These are phyloP conservation scores for Chrysochromulina parva DNA, from an alignment of 78 protist species.

Conservation along the genomic window DNA sequence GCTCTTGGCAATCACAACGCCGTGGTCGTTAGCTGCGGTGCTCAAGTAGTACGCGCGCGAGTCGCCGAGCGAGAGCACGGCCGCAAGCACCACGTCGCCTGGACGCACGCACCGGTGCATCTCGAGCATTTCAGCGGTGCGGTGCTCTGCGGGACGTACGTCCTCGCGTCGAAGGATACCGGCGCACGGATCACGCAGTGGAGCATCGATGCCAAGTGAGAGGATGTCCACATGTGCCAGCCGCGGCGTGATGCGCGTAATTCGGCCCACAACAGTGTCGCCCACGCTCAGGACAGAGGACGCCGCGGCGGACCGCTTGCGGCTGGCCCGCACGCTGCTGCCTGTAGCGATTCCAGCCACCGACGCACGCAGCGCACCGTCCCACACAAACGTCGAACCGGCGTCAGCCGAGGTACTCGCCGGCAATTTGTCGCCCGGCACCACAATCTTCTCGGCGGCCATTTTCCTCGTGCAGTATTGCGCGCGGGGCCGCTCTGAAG, in stretches of 20 bases:
- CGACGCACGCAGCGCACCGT: neutral
- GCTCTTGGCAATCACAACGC: constrained; percentile 83
- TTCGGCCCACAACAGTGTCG: neutral
- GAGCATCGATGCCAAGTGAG: neutral
- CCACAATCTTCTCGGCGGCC: too few species aligned
- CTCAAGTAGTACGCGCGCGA: constrained; percentile 74
- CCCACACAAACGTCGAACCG: neutral
- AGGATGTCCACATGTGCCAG: neutral
- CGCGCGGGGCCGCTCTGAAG: too few species aligned
- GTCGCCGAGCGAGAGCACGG: constrained; percentile 78
- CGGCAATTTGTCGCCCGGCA: too few species aligned
- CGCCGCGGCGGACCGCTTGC: neutral
- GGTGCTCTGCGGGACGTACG: neutral
- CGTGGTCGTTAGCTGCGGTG: constrained; percentile 82
- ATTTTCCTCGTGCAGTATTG: too few species aligned
- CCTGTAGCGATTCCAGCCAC: neutral
- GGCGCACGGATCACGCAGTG: neutral
- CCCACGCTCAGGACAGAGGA: neutral
- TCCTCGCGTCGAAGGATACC: neutral
- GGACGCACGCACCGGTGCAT: neutral
- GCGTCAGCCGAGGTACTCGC: too few species aligned
- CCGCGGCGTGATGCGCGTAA: neutral
- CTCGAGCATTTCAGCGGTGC: neutral
- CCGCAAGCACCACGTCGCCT: neutral
- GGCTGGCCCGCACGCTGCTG: neutral